Evolutionary conservation across 129 eudicot species (phyloP), one percentile per base, ranked within the genome.

Genomic region (Heracleum sosnowskyi): DNA sequence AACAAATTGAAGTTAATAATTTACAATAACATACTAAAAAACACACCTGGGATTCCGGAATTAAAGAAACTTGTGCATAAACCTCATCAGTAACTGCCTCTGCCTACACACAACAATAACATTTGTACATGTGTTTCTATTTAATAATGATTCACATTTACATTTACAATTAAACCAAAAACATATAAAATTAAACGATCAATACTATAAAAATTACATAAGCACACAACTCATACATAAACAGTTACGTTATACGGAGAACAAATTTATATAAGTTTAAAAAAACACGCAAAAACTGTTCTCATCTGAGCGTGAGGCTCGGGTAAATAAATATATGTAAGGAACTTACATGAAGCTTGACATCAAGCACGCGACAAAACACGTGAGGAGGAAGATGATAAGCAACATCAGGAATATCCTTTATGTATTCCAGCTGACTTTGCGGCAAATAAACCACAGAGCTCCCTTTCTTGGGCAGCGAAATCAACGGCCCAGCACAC

Each of bases 401-500:
- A 22, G 86, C 83, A 34, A 77, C 83, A 62, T 74, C 63, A 39
- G 81, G 79, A 81, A 79, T 82, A 74, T 82, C 86, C 31, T 81
- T 79, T 49, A 70, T 81, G 55, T 85, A 86, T 12, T 91, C 90
- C 45, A 90, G 79, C 83, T 95, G 99, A 4, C 97, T 97, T 78
- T 95, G 99, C 68, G 97, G 97, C 44, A 89, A 82, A 85, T 95
- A 95, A 11, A 90, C 96, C 26, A 92, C 97, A 12, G 87, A 85
- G 82, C 88, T 87, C 3, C 97, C 97, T 82, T 86, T 95, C 81
- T 86, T 89, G 39, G 99, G 99, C 82, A 90, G 64, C 3, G 91
- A 90, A 74, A 88, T 83, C 69, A 87, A 44, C 29, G 99, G 96
- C 16, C 99, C 97, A 2, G 99, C 99, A 84, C 99, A 95, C 10